Percentiles rank a stretch among this genome's conserved stretches.
These are phyloP conservation scores for Oenanthe sinensis DNA, from an alignment of 129 eudicot genomes.

Conservation along the genomic window DNA sequence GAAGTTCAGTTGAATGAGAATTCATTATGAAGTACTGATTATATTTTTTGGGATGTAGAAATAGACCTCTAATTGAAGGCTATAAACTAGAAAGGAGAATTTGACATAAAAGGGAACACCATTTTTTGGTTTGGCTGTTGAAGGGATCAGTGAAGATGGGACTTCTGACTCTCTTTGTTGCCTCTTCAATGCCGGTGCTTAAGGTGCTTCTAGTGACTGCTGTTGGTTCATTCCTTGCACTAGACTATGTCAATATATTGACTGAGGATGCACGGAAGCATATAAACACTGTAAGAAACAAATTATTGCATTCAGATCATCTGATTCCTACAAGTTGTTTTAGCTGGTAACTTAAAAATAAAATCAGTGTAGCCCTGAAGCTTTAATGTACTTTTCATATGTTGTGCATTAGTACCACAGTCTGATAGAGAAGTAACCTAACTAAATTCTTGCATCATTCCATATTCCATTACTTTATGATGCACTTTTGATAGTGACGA, in stretches of 20 bases:
- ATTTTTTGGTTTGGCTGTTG: background rate
- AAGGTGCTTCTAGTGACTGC: slow-evolving; percentile 74
- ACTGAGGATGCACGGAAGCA: slow-evolving; percentile 31
- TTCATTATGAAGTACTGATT: background rate
- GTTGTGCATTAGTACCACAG: background rate
- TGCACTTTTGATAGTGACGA: background rate
- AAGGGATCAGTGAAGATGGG: slow-evolving; percentile 28
- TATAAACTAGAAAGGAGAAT: background rate
- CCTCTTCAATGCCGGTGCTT: slow-evolving; percentile 73
- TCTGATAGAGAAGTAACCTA: background rate
- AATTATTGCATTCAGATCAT: background rate
- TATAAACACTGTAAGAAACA: slow-evolving; percentile 8
- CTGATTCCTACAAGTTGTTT: background rate
- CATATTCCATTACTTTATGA: too few species aligned
- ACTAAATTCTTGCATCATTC: background rate
- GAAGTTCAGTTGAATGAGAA: background rate
- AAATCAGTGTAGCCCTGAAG: background rate
- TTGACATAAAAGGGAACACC: background rate
- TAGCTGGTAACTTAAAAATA: background rate
- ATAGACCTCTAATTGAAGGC: background rate
- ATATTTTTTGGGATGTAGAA: too few species aligned
- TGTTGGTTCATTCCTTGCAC: slow-evolving; percentile 63
- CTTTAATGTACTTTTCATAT: background rate
- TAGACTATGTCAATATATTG: slow-evolving; percentile 44
- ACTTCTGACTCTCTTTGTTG: slow-evolving; percentile 41